Base-by-base conservation (phyloP, 495 filamentous ascomycete genomes). In the Penicillium paxilli region DNA sequence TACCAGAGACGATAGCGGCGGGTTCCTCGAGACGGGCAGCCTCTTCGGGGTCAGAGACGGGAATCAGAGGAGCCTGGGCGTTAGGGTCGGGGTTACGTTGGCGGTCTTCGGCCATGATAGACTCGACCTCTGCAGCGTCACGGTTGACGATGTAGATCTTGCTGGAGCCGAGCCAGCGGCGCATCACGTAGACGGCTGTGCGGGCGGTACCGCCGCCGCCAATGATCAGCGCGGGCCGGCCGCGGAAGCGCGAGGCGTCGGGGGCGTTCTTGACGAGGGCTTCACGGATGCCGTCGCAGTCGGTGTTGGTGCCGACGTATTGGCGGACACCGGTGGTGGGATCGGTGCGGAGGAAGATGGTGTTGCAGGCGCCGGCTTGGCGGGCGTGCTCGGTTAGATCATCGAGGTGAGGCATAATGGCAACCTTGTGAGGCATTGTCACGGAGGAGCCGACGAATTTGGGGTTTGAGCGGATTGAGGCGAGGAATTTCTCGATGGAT, bases 361-460 rank as follows among this genome's bases (percentile, higher is more conserved):
- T 91, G 75, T 91, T 90, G 69, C 82, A 82, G 51, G 87, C 86
- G 45, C 87, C 87, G 12, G 89, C 84, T 44, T 82, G 83, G 12
- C 78, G 77, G 46, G 78, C 86, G 64, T 89, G 85, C 23, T 83
- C 79, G 11, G 86, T 89, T 22, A 90, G 68, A 26, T 82, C 79
- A 66, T 91, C 86, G 6, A 90, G 78, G 55, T 87, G 72, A 2
- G 79, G 74, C 65, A 90, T 80, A 62, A 90, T 87, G 49, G 77
- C 73, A 41, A 90, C 77, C 69, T 91, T 91, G 71, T 84, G 78
- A 0, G 87, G 87, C 87, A 90, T 91, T 41, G 86, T 91, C 40
- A 90, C 81, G 20, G 85, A 83, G 12, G 84, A 79, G 52, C 87
- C 87, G 71, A 79, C 75, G 67, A 81, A 82, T 52, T 81, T 80